These are phyloP conservation scores for Clonostachys chloroleuca DNA, from an alignment of 2,329 filamentous ascomycete genomes.

Conservation along the genomic window DNA sequence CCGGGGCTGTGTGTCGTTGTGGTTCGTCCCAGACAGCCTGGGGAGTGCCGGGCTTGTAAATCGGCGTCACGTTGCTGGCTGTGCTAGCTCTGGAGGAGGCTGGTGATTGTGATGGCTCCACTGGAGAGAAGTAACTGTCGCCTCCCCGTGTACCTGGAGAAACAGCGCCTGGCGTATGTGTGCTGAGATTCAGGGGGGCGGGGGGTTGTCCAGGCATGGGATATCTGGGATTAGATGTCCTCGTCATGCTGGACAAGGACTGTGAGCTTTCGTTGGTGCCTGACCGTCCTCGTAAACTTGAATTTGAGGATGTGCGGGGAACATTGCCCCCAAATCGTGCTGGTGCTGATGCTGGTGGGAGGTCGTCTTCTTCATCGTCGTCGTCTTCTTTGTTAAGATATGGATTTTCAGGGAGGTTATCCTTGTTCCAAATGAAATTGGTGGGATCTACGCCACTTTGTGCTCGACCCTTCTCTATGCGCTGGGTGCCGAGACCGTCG, in stretches of 20 bases:
- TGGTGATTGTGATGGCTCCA: constrained; percentile 77
- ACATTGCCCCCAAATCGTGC: constrained; percentile 19
- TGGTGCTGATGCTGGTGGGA: constrained; percentile 24
- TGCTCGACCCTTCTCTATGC: constrained; percentile 52
- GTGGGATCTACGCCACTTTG: constrained; percentile 47
- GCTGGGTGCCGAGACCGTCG: constrained; percentile 70
- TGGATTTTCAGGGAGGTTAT: constrained; percentile 65
- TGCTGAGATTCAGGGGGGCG: constrained; percentile 65
- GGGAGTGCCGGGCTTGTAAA: constrained; percentile 58
- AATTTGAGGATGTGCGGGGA: constrained; percentile 55
- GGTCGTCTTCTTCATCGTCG: constrained; percentile 49
- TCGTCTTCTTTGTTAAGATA: constrained; percentile 65
- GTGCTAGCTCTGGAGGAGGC: constrained; percentile 72
- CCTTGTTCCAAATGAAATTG: constrained; percentile 77
- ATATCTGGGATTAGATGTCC: constrained; percentile 67
- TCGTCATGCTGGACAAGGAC: constrained; percentile 50
- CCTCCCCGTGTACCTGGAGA: constrained; percentile 59
- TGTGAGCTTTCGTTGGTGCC: constrained; percentile 67
- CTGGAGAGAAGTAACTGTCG: constrained; percentile 95
- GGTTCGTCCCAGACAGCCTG: constrained; percentile 66
- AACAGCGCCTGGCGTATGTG: constrained; percentile 34
- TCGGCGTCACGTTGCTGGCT: constrained; percentile 66
- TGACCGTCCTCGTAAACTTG: constrained; percentile 71
- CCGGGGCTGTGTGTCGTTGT: constrained; percentile 77
- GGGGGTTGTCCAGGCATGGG: constrained; percentile 57